Base-by-base conservation (phyloP, 2,329 filamentous ascomycete species). In the Diplodia intermedia region DNA sequence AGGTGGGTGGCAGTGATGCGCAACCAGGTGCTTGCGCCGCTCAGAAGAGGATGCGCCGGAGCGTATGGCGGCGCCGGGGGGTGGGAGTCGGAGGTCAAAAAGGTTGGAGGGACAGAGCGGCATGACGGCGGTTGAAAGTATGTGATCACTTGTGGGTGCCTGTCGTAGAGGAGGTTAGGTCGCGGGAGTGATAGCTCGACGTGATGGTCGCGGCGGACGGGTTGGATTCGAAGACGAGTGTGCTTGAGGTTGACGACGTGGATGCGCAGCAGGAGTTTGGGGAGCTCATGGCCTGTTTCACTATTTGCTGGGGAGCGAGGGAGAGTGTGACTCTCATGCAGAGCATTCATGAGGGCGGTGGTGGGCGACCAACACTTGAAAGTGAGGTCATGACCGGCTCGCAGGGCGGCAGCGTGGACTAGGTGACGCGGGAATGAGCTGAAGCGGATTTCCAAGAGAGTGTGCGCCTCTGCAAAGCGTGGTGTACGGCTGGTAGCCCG, bases 161-260 rank as follows among this genome's bases (percentile, higher is more conserved):
- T 33, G 31, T 33, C 31, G 31, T 6, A 33, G 31, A 20, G 43
- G 7, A n/a, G 43, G 20, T n/a, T 11, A 8, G 43, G 1, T 2
- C 71, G 8, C 63, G 68, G 1, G 43, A 69, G 9, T 57, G 69
- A 0, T 57, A 68, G 23, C 76, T 72, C 55, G 73, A 77, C 54
- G 53, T 77, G 4, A 71, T 78, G 1, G 72, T 78, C 7, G 76
- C 72, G 14, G 74, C 75, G n/a, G 76, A 78, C 56, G 75, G 77
- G 54, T 73, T 75, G 69, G 69, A 71, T 65, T 77, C 75, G 6
- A 71, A 69, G 20, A 77, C 74, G 4, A 73, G 76, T 0, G 70
- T 71, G 6, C 43, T 75, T 0, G 70, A 76, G n/a, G 76, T 76
- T 14, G 70, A 72, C 1, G 69, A 74, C 20, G 62, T 71, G 12